Base-by-base conservation (phyloP, 495 filamentous ascomycete species). In the Hamigera avellanea region DNA sequence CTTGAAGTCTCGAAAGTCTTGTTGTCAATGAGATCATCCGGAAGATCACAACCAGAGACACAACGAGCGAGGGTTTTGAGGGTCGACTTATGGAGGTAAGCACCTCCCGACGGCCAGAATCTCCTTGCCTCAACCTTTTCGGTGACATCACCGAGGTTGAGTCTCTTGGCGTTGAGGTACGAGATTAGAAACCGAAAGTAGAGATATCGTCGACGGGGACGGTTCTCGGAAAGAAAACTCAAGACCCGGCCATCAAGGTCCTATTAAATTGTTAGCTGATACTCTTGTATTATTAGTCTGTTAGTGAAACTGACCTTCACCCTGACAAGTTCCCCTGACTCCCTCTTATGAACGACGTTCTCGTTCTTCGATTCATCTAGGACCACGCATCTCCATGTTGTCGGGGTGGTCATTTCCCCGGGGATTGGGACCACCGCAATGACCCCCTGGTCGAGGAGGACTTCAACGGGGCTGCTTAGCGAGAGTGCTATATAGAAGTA, bases 1-100 rank as follows among this genome's bases (percentile, higher is more conserved):
- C 25, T 12, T 26, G 25, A 12, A 7, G 25, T 7, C 7, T 93
- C 86, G 40, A 93, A 93, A 9, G 86, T 86, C 46, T 91, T 88
- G 52, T 89, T 82, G 3, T 83, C 83, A 1, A 89, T 65, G 53
- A 89, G 89, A 27, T 82, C 75, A 46, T 91, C 81, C 26, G 43
- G 46, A 8, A 49, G 17, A 6, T 46, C 43, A 16, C 33, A 42
- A 3, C 46, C 46, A 8, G 43, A 46, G 19, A 49, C 36, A 35
- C 39, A 42, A 31, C 43, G 30, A 15, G 46, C 46, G 13, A 49
- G 23, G 15, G 43, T 29, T 18, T 35, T n/a, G 2, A 49, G 36
- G 3, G 43, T 49, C 8, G 43, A 41, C 27, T 35, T 34, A n/a
- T 40, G 35, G 9, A 49, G 23, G 25, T 46, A 45, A 8, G 13